Evolutionary conservation across 352 stramenopile species (phyloP).

Genomic region (Phytopythium helicoides): DNA sequence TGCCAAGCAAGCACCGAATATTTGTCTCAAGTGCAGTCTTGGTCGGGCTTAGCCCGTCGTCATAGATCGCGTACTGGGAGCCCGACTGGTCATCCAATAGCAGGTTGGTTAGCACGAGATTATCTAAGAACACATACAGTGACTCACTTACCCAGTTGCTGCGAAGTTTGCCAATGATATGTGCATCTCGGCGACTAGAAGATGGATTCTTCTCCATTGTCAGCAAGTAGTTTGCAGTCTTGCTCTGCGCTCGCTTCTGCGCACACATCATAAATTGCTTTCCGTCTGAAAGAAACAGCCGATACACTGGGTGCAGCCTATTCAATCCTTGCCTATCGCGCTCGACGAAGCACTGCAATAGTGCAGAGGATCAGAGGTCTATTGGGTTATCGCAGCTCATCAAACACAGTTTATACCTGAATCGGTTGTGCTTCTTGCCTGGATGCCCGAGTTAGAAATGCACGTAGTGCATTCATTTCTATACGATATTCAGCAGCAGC

Average conservation of each 20-base stretch:
- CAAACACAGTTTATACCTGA: slow-evolving; percentile 9
- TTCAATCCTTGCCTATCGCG: slow-evolving; percentile 50
- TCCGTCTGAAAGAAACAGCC: slow-evolving; percentile 47
- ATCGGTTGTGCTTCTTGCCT: slow-evolving; percentile 17
- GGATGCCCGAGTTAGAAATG: slow-evolving; percentile 38
- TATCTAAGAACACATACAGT: not conserved
- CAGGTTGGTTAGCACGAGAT: not conserved
- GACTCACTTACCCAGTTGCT: slow-evolving; percentile 43
- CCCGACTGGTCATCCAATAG: slow-evolving; percentile 24
- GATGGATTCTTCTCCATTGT: slow-evolving; percentile 36
- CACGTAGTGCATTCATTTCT: slow-evolving; percentile 28
- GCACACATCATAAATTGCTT: slow-evolving; percentile 51
- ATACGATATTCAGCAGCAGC: slow-evolving; percentile 6
- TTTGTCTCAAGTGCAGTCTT: slow-evolving; percentile 43
- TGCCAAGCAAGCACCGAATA: slow-evolving; percentile 40
- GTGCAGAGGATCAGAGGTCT: not conserved
- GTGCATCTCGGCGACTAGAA: slow-evolving; percentile 27
- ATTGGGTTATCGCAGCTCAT: too few species aligned
- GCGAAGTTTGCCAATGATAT: slow-evolving; percentile 57
- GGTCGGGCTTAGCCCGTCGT: slow-evolving; percentile 47
- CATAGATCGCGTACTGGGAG: slow-evolving; percentile 58
- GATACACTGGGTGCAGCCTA: slow-evolving; percentile 50
- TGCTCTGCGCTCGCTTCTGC: slow-evolving; percentile 50
- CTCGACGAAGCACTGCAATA: slow-evolving; percentile 46
- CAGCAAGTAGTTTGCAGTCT: slow-evolving; percentile 63